Evolutionary conservation across 305 asterid species (phyloP).

Genomic region (Fraxinus paxiana): DNA sequence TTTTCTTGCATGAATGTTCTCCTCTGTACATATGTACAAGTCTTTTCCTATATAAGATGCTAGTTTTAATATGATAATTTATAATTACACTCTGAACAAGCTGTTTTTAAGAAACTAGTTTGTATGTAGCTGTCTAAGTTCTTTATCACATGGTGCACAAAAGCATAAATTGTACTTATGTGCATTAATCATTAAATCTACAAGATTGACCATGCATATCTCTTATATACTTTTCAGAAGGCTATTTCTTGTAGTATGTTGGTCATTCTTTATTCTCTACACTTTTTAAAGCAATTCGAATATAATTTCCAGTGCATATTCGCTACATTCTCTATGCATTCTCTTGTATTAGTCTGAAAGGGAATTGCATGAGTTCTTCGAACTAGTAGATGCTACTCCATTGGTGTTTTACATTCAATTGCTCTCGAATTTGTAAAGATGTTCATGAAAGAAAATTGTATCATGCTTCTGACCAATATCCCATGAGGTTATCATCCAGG

Average conservation of each 20-base stretch:
- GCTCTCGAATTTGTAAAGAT: conserved; percentile 8
- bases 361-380: not conserved
- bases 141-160: not conserved
- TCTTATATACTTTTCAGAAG: not conserved
- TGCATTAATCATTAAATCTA: conserved; percentile 2
- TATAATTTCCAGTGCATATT: not conserved
- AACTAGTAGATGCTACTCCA: conserved; percentile 13
- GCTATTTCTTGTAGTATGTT: not conserved
- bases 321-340: not conserved
- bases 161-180: not conserved
- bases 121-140: not conserved
- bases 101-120: conserved; percentile 4
- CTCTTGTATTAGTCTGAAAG: conserved; percentile 3
- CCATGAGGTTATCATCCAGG: conserved; percentile 28
- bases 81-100: conserved; percentile 2
- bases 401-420: conserved; percentile 10
- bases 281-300: not conserved
- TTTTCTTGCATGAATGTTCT: conserved; percentile 1
- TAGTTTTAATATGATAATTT: conserved; percentile 4
- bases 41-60: not conserved
- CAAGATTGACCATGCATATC: conserved; percentile 7
- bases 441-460: not conserved
- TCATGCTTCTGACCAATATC: conserved; percentile 10
- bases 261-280: not conserved
- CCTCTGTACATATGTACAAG: not conserved